Conservation (phyloP, 805 yeast species). For the Blastobotrys americana region DNA sequence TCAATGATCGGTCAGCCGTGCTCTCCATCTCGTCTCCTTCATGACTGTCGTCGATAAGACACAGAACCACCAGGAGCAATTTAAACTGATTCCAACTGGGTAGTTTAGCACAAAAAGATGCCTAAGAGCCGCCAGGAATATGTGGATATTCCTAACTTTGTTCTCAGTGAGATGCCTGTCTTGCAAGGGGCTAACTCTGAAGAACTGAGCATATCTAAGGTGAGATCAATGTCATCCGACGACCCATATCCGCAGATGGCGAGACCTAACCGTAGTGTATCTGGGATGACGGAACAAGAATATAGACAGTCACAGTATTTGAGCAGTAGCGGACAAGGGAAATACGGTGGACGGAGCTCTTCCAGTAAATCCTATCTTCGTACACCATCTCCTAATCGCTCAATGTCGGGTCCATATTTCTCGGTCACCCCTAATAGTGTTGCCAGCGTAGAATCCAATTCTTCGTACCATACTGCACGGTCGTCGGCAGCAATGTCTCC, state of each 20-base stretch:
- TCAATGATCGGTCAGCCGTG: too few species aligned
- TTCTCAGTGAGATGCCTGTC: constrained; percentile 17
- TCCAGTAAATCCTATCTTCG: constrained; percentile 4
- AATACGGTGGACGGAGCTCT: too few species aligned
- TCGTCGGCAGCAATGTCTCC: constrained; percentile 11
- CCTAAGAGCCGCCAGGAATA: constrained; percentile 7
- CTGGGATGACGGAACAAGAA: not conserved
- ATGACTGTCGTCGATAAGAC: too few species aligned
- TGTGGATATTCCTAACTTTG: constrained; percentile 14
- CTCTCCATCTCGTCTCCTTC: too few species aligned
- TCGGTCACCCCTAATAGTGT: not conserved
- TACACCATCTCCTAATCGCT: not conserved
- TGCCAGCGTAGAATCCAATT: constrained; percentile 3
- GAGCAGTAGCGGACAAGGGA: too few species aligned
- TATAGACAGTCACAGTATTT: too few species aligned
- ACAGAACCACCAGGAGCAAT: too few species aligned
- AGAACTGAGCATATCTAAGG: constrained; percentile 6
- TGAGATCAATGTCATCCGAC: constrained; percentile 6
- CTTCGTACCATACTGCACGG: constrained; percentile 10
- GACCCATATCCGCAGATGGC: constrained; percentile 21
- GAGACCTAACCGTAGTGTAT: constrained; percentile 5
- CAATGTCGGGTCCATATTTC: not conserved
- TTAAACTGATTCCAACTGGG: too few species aligned
- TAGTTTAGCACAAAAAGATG: too few species aligned
- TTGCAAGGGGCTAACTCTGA: constrained; percentile 7